Base-by-base conservation (phyloP, 2,329 filamentous ascomycete species). In the Xylariaceae sp. region DNA sequence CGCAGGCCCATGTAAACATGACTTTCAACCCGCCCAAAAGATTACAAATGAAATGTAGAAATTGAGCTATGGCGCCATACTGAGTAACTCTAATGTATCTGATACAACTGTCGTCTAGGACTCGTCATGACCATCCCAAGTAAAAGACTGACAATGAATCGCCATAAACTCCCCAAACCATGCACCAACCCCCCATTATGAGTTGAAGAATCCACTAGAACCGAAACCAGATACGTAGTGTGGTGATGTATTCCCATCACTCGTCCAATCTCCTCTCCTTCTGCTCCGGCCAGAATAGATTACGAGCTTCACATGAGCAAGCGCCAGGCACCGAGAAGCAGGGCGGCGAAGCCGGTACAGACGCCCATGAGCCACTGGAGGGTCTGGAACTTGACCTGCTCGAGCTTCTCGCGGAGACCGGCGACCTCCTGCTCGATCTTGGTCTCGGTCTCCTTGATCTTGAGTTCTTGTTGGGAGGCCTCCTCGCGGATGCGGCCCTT, bases 371-470 rank as follows among this genome's bases (percentile, higher is more conserved):
- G 79, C 95, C 95, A 99, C 80, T 99, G 95, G 74, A 99, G 76
- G 31, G 95, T 98, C 72, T 92, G 92, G 77, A 98, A 98, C 82
- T 99, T 99, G 74, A 99, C 95, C 65, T 92, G 90, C 78, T 99
- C 95, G 44, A 99, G 82, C 77, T 96, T 89, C 80, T 98, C 95
- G 65, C 92, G 82, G 71, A 99, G 75, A 28, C 90, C 89, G 36
- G 94, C 94, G 51, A 95, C 92, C 80, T 98, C 95, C 78, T 98
- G 94, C 80, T 99, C 95, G 69, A 99, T 98, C 76, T 96, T 88
- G 56, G 93, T 96, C 79, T 99, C 95, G 11, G 95, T 98, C 83
- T 99, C 95, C 80, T 96, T 97, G 70, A 99, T 92, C 80, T 96
- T 96, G 76, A 99, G 86, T 76, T 99, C 95, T 78, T 98, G 95